These are phyloP conservation scores for Globisporangium okanoganense DNA, from an alignment of 352 stramenopile genomes.

Conservation along the genomic window DNA sequence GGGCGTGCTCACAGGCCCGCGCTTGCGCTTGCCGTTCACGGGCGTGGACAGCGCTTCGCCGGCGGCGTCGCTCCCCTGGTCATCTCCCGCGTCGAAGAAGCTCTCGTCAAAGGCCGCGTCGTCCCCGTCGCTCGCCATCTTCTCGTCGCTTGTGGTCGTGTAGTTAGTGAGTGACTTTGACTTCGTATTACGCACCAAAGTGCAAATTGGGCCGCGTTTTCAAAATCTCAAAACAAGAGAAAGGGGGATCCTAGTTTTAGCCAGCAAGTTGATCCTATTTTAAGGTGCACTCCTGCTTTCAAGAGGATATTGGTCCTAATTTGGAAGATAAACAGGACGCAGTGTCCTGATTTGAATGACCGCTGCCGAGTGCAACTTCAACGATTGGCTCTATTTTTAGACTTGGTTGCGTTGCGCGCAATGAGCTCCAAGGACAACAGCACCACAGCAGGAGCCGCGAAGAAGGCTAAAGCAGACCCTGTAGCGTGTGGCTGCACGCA, in stretches of 20 bases:
- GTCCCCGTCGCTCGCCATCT: conserved; percentile 13
- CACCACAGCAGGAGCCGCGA: too few species aligned
- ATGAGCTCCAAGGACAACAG: background rate
- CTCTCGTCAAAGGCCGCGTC: conserved; percentile 15
- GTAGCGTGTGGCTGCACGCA: too few species aligned
- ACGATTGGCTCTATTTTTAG: background rate
- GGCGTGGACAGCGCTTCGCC: conserved; percentile 9
- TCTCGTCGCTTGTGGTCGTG: background rate
- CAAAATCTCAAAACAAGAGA: conserved; percentile 1
- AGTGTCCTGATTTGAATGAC: too few species aligned
- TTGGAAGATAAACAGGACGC: background rate
- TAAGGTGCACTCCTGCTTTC: too few species aligned
- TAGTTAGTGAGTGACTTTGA: conserved; percentile 3
- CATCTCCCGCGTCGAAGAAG: conserved; percentile 14
- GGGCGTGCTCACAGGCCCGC: conserved; percentile 19
- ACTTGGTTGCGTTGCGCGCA: background rate
- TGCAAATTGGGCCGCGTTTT: conserved; percentile 1
- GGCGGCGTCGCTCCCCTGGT: conserved; percentile 2
- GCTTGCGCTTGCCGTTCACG: conserved; percentile 38
- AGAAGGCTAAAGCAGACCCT: too few species aligned
- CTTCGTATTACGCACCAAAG: background rate
- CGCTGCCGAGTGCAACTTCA: background rate
- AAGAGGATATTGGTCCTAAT: background rate
- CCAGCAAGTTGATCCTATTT: background rate
- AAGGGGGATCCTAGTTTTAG: background rate